These are phyloP conservation scores for Leptographium procerum DNA, from an alignment of 2,329 filamentous ascomycete genomes.

Conservation along the genomic window DNA sequence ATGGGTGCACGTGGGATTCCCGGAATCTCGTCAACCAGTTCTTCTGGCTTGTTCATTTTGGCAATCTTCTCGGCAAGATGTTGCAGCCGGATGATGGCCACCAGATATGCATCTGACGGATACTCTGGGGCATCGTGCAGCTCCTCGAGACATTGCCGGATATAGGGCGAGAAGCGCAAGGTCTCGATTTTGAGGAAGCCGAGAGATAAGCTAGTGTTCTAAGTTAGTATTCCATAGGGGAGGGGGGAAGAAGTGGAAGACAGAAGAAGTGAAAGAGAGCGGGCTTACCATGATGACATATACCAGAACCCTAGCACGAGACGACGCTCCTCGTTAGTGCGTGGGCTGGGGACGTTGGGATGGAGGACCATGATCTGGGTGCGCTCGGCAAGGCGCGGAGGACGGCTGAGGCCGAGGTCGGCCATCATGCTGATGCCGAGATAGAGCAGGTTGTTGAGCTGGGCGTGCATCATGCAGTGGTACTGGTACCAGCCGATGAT, in stretches of 20 bases:
- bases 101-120: constrained; percentile 33
- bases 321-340: constrained; percentile 41
- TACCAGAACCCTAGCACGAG: constrained; percentile 43
- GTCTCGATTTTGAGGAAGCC: constrained; percentile 34
- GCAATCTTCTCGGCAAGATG: constrained; percentile 39
- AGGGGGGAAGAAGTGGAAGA: too few relatives aligned
- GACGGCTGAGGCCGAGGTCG: constrained; percentile 34
- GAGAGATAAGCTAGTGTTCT: constrained; percentile 25
- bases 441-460: constrained; percentile 38
- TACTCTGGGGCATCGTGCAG: constrained; percentile 32
- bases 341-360: constrained; percentile 23
- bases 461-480: constrained; percentile 41
- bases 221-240: not conserved
- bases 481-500: constrained; percentile 42
- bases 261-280: not conserved
- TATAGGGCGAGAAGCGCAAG: constrained; percentile 39
- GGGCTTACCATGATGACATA: constrained; percentile 37
- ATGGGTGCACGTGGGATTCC: constrained; percentile 27
- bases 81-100: constrained; percentile 37
- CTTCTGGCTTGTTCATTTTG: constrained; percentile 24
- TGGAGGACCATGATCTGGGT: constrained; percentile 30
- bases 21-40: constrained; percentile 21
- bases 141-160: constrained; percentile 36
- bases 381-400: constrained; percentile 29
- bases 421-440: constrained; percentile 34